Base-by-base conservation (phyloP, 441 rosid species). In the Bruguiera hainesii region DNA sequence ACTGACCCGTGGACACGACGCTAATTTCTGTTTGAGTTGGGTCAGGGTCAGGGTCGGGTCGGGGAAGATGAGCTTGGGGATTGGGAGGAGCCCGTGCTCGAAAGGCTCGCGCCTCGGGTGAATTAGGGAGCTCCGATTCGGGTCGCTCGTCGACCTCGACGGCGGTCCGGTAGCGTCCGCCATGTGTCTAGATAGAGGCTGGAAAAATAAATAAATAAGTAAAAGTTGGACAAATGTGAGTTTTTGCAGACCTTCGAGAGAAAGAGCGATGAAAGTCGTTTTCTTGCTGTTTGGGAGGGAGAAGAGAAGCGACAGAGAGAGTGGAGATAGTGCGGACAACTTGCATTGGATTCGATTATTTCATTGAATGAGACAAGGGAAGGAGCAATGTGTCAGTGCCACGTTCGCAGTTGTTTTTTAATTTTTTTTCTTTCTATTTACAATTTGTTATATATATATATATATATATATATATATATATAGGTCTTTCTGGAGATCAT, bases 61-160 rank as follows among this genome's bases (percentile, higher is more conserved):
- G 35, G 89, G 69, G 70, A 89, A 91, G 61, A 88, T 84, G 70
- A 96, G 96, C 78, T 91, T 96, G 70, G 87, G 93, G 75, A 96
- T 93, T 67, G 94, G 97, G 59, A 96, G 87, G 70, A 93, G 93
- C 0, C 97, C 98, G 73, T 93, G 87, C 85, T 90, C 99, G 77
- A 93, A 96, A 19, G 96, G 89, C 72, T 88, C 99, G 18, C 97
- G 89, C 19, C 97, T 82, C 0, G 92, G 96, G 69, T 81, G 96
- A 81, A 96, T 82, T 31, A 80, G 64, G 46, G 84, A 79, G 75
- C 64, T 79, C 48, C 82, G 80, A 77, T 68, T 81, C 65, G 74
- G 65, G 39, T 61, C 58, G 58, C 30, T 23, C 28, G 58, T 26
- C 30, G 58, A 55, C 30, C 7, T 53, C 57, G 57, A 53, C 29